Conservation (phyloP, 2,329 filamentous ascomycete species). For the Clonostachys byssicola region DNA sequence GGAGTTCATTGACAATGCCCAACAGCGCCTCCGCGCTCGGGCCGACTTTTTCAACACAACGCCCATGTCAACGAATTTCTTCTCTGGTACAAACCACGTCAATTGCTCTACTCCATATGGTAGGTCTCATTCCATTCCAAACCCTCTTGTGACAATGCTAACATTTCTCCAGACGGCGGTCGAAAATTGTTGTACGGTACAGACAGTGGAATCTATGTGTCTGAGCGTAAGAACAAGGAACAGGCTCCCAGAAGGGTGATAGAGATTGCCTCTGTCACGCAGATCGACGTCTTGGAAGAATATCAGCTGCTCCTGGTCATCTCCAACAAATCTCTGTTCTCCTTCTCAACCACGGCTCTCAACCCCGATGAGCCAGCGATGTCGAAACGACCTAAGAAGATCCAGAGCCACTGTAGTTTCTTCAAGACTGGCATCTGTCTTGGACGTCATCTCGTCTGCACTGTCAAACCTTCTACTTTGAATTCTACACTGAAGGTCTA, state of each 20-base stretch:
- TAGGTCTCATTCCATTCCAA: conserved; percentile 34
- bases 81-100: conserved; percentile 70
- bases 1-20: conserved; percentile 88
- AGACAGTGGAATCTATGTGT: conserved; percentile 88
- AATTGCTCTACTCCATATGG: conserved; percentile 93
- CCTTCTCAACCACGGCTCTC: conserved; percentile 82
- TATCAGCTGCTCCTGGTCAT: conserved; percentile 88
- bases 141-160: neutral
- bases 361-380: conserved; percentile 79
- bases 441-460: conserved; percentile 90
- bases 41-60: conserved; percentile 86
- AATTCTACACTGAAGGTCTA: conserved; percentile 99
- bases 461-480: conserved; percentile 88
- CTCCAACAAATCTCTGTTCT: conserved; percentile 88
- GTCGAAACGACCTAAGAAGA: conserved; percentile 87
- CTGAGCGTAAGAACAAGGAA: conserved; percentile 87
- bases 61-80: conserved; percentile 55
- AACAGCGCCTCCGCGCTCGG: conserved; percentile 79
- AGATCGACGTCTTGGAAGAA: conserved; percentile 94
- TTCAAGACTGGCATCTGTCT: conserved; percentile 97
- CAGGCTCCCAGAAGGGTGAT: conserved; percentile 76
- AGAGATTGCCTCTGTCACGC: conserved; percentile 82
- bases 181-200: conserved; percentile 93
- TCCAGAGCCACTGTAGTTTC: conserved; percentile 95
- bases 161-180: conserved; percentile 66